Base-by-base conservation (phyloP, 208 protist genomes). In the Wallacemonas rigidus region DNA sequence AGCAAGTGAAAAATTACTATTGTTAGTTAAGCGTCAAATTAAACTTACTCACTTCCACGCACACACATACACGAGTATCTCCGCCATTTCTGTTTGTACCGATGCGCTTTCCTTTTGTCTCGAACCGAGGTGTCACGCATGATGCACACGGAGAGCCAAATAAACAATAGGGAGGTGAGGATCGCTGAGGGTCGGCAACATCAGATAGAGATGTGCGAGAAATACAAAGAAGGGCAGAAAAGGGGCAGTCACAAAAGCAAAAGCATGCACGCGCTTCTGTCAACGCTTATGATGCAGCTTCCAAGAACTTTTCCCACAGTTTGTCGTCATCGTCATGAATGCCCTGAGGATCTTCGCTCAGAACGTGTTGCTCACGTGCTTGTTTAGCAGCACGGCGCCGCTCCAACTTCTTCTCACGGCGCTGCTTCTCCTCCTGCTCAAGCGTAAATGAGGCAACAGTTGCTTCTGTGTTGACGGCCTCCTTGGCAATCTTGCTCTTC, bases 401-500 rank as follows among this genome's bases (percentile, higher is more conserved):
- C 36, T 89, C 64, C 43, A 81, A 76, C 4, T 73, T 65, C 67
- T 83, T 78, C 5, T 69, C 72, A 73, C 85, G 87, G 26, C 76
- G 77, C 62, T 90, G 81, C 69, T 80, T 72, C 61, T 80, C 80
- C 43, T 82, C 79, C 74, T 85, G 64, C 48, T 87, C 79, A 47
- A 75, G 65, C 50, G 74, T 57, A 76, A 83, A 89, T n/a, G 82
- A 86, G 38, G 80, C 83, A 45, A 90, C 85, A 40, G 81, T 90
- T 6, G 74, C 82, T n/a, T 85, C 72, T 45, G 58, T 1, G 48
- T 75, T 67, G 6, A 14, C 56, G 6, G 41, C 38, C 43, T 81
- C 44, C 56, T 68, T 51, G 67, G 60, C 71, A 8, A 60, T 76
- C 74, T 74, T 76, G 61, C 14, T 15, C 56, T 51, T 53, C 63